Evolutionary conservation across 257 asterid species (phyloP).

Genomic region (Solanum sejunctum): DNA sequence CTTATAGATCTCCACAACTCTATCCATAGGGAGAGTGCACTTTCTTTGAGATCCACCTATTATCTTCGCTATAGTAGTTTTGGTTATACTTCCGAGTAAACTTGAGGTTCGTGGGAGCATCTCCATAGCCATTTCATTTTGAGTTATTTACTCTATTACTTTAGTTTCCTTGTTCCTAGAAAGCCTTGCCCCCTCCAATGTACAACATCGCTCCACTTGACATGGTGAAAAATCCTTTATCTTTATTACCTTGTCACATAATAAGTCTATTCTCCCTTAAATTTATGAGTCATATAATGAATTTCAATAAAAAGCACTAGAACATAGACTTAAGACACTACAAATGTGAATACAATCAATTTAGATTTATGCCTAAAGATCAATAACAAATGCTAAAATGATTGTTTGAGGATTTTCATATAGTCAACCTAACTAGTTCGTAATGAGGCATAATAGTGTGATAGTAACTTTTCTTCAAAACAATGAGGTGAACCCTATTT

Average conservation of each 20-base stretch:
- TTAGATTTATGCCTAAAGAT: neutral
- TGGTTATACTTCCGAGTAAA: neutral
- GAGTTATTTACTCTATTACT: neutral
- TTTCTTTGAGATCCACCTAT: neutral
- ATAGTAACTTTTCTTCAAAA: neutral
- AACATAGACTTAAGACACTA: neutral
- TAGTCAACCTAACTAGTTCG: neutral
- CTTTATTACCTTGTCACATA: neutral
- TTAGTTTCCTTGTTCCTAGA: neutral
- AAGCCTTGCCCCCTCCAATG: neutral
- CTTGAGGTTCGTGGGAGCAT: neutral
- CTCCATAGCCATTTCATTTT: neutral
- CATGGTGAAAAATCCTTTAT: neutral
- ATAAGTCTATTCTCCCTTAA: neutral
- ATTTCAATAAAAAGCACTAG: too few species aligned
- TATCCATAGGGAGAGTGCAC: neutral
- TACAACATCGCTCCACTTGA: neutral
- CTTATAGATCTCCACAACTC: neutral
- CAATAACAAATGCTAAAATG: neutral
- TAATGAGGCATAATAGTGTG: neutral
- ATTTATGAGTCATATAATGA: neutral
- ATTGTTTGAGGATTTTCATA: neutral
- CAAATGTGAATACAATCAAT: neutral
- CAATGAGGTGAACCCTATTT: neutral
- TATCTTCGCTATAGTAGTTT: neutral